These are phyloP conservation scores for Mortierella claussenii DNA, from an alignment of 192 early-diverging fungal genomes.

Conservation along the genomic window DNA sequence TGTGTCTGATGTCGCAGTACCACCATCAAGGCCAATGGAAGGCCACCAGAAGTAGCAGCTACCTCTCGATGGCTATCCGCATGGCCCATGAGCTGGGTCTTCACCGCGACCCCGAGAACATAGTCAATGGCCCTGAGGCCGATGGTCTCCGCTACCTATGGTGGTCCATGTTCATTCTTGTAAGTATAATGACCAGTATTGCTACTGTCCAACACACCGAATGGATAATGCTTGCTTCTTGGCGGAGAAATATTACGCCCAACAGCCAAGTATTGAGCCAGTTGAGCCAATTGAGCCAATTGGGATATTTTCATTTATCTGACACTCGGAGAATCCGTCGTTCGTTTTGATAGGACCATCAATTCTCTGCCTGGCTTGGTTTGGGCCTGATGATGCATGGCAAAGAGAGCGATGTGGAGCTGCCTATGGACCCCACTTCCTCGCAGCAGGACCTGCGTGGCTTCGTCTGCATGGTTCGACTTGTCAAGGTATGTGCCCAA, in stretches of 20 bases:
- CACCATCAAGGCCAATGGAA: slow-evolving; percentile 56
- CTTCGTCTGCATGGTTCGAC: slow-evolving; percentile 44
- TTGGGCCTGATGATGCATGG: slow-evolving; percentile 49
- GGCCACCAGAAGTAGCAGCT: slow-evolving; percentile 51
- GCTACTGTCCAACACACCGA: not conserved
- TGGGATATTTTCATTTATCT: too few species aligned
- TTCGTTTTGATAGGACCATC: slow-evolving; percentile 53
- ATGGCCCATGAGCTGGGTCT: slow-evolving; percentile 58
- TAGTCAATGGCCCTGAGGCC: slow-evolving; percentile 31
- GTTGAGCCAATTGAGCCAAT: too few species aligned
- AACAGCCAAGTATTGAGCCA: too few species aligned
- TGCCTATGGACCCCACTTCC: slow-evolving; percentile 33
- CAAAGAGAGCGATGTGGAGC: slow-evolving; percentile 49
- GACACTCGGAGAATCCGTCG: too few species aligned
- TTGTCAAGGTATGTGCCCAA: slow-evolving; percentile 52
- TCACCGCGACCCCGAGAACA: slow-evolving; percentile 47
- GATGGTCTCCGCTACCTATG: slow-evolving; percentile 48
- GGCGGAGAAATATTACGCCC: too few species aligned
- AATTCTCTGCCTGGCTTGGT: slow-evolving; percentile 50
- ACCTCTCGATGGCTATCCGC: slow-evolving; percentile 53
- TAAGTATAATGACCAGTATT: slow-evolving; percentile 12
- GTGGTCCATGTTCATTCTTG: slow-evolving; percentile 54
- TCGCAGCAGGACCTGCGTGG: slow-evolving; percentile 41
- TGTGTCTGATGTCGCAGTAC: slow-evolving; percentile 52
- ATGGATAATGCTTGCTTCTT: not conserved